A percentile compares a stretch with the other conserved stretches of the same genome.
These are phyloP conservation scores for Penicillium paxilli DNA, from an alignment of 495 filamentous ascomycete genomes.

Conservation along the genomic window DNA sequence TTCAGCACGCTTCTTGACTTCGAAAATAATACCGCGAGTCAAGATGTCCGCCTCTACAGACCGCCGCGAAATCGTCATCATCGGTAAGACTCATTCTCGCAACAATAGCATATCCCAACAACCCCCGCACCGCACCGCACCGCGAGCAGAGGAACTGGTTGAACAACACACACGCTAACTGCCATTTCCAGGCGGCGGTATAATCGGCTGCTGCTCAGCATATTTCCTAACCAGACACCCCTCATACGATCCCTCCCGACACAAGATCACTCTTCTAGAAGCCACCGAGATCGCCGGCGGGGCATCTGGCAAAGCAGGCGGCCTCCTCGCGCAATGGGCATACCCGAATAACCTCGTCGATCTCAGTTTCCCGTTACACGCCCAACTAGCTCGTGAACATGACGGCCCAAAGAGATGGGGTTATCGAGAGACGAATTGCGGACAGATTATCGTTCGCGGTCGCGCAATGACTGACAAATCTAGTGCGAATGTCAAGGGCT, in stretches of 20 bases:
- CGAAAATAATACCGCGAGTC: conserved; percentile 16
- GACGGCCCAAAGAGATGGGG: conserved; percentile 82
- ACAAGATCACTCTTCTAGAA: conserved; percentile 86
- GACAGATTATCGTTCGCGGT: conserved; percentile 64
- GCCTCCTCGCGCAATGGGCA: conserved; percentile 88
- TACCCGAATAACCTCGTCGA: conserved; percentile 86
- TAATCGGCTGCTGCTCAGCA: conserved; percentile 91
- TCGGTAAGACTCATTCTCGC: conserved; percentile 65
- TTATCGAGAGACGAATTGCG: conserved; percentile 77
- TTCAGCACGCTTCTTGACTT: conserved; percentile 19
- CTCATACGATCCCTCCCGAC: conserved; percentile 69
- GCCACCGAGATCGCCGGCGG: conserved; percentile 85
- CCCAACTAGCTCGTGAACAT: conserved; percentile 82
- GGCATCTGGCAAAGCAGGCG: conserved; percentile 94
- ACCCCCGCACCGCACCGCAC: too few species aligned
- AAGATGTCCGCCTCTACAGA: conserved; percentile 39
- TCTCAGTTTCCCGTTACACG: conserved; percentile 81
- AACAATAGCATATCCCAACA: too few species aligned
- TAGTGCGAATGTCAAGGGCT: conserved; percentile 12
- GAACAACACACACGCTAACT: too few species aligned
- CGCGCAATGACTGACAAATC: conserved; percentile 40
- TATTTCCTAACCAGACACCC: conserved; percentile 93
- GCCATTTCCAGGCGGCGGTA: conserved; percentile 75
- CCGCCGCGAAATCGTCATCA: conserved; percentile 65
- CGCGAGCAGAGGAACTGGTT: too few species aligned